Evolutionary conservation across 768 basidiomycete genomes (phyloP), one percentile per base, ranked within the genome.

Genomic region (Xerocomellus amylosporus): DNA sequence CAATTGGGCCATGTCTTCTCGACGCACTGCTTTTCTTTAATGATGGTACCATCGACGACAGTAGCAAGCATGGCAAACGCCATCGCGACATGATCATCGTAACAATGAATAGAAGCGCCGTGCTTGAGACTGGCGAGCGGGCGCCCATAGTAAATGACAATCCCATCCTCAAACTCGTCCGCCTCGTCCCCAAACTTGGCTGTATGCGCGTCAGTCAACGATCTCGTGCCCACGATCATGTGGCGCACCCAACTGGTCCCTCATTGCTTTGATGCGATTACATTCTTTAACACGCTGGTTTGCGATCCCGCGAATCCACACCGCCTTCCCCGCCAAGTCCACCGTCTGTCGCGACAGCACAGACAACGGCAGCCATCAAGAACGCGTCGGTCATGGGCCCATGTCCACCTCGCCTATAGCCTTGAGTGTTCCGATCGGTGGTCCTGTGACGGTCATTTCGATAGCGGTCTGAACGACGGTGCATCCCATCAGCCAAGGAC

Each of bases 321-420:
- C 65, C 17, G 59, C 71, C 54, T 46, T 50, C 44, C 67, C 74
- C 37, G 6, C 79, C 70, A 22, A 69, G 62, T 59, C 84, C 83
- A 12, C 82, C 84, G 37, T 71, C 69, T 0, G 84, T 76, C 0
- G 87, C 86, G 22, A 97, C 90, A 53, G 97, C 96, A 49, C 93
- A 95, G 19, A 99, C 75, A 8, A 88, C 94, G 12, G 85, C 89
- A 9, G 97, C 96, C 2, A 94, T 98, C 74, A 98, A 80, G 77
- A 99, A 99, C 22, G 96, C 97, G 69, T 99, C 97, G 8, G 97
- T 99, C 97, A 99, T 98, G n/a, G 88, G 86, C 96, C 93, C 97
- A 98, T 98, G 68, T 98, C 93, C 20, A 98, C 84, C 62, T 86
- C 81, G 9, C 67, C 67, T 49, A 64, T 60, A 0, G 61, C 52